Conservation (phyloP, 2,329 filamentous ascomycete genomes). For the Orbilia brochopaga region DNA sequence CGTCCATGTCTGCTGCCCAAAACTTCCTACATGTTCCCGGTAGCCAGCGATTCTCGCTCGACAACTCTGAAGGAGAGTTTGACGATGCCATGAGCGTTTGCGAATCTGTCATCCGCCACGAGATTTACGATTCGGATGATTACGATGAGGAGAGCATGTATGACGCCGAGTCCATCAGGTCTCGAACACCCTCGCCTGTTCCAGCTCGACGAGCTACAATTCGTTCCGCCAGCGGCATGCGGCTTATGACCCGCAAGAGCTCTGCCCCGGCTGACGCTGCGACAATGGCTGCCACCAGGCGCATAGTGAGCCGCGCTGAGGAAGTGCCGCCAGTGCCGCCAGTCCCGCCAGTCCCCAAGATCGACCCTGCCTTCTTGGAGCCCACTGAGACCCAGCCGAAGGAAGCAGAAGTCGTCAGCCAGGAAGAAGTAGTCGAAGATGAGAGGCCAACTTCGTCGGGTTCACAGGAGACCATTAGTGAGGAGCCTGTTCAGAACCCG, state of each 20-base stretch:
- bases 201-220: slow-evolving; percentile 87
- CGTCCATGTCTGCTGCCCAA: too few relatives aligned
- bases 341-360: slow-evolving; percentile 38
- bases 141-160: slow-evolving; percentile 55
- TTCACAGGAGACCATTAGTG: slow-evolving; percentile 52
- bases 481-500: slow-evolving; percentile 59
- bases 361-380: slow-evolving; percentile 45
- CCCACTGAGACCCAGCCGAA: slow-evolving; percentile 67
- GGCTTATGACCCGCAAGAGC: slow-evolving; percentile 85
- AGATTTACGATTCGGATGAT: slow-evolving; percentile 62
- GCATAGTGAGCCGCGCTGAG: slow-evolving; percentile 79
- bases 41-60: slow-evolving; percentile 7
- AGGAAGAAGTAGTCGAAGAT: slow-evolving; percentile 48
- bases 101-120: slow-evolving; percentile 82
- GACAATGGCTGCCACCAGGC: slow-evolving; percentile 83
- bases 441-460: slow-evolving; percentile 53
- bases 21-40: slow-evolving; percentile 23
- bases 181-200: slow-evolving; percentile 64
- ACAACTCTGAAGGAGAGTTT: slow-evolving; percentile 56
- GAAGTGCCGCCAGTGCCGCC: slow-evolving; percentile 52
- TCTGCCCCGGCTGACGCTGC: slow-evolving; percentile 82
- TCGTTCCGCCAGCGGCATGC: slow-evolving; percentile 78
- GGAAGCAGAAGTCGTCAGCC: slow-evolving; percentile 60
- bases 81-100: slow-evolving; percentile 69
- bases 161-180: slow-evolving; percentile 51